Evolutionary conservation across 129 eudicot species (phyloP), one percentile per base, ranked within the genome.

Genomic region (Mikania micrantha): DNA sequence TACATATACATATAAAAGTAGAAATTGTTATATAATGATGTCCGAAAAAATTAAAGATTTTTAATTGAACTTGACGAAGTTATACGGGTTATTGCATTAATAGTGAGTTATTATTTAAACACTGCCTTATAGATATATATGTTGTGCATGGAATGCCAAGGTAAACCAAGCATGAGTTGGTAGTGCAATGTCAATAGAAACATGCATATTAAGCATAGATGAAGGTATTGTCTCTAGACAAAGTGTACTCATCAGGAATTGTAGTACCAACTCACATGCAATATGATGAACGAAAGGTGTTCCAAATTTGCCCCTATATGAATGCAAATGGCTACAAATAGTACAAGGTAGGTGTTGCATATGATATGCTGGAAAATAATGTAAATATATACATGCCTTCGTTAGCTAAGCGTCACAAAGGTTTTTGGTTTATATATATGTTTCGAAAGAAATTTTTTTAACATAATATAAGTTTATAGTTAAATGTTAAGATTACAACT

Each of bases 331-430:
- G 80, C 64, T 59, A 67, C 70, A 59, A 48, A 76, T 60, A 68
- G 80, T 76, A 76, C 80, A 68, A 68, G 64, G 60, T 68, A 76
- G 79, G 77, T 76, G 70, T 76, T 48, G 80, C 80, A 76, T 76
- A 76, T 76, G 80, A 41, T 41, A 68, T 76, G 80, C 21, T 60
- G 80, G 80, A 29, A 59, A 75, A 75, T 64, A 50, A 52, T 73
- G 71, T 73, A 53, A 58, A 73, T 39, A 63, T 53, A 62, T 73
- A 63, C 77, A 49, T 73, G 64, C 49, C 65, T 53, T 42, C 54
- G 72, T n/a, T n/a, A n/a, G n/a, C n/a, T n/a, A n/a, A n/a, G n/a
- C n/a, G n/a, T n/a, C n/a, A n/a, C n/a, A n/a, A n/a, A n/a, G n/a
- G n/a, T n/a, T n/a, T n/a, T n/a, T n/a, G n/a, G n/a, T n/a, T n/a